Base-by-base conservation (phyloP, 108 stramenopile species). In the Aurantiochytrium sp. region DNA sequence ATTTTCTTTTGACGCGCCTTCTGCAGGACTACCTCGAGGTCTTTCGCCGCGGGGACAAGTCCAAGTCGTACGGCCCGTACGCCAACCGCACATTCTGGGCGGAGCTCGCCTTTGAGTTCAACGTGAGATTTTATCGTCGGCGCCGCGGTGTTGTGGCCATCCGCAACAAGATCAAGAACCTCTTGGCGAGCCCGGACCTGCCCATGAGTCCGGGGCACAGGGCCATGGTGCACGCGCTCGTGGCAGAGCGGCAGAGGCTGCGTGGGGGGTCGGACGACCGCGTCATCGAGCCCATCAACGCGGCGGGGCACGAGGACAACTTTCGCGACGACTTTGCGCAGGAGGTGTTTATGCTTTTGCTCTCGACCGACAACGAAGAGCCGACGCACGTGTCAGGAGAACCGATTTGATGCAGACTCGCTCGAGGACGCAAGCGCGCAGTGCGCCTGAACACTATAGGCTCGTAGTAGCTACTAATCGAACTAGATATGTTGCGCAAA, bases 151-250 rank as follows among this genome's bases (percentile, higher is more conserved):
- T 81, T 6, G 69, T 81, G 12, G 69, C 69, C 5, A 48, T 81
- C n/a, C 37, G 69, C 10, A 81, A 81, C 69, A 81, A 81, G 69
- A 48, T 81, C 45, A 81, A 81, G 30, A 48, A 48, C 69, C 37
- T 81, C 37, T 27, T 81, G 24, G 37, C 69, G 5, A n/a, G 12
- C 17, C 69, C 69, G 0, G 32, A 6, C 21, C 19, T 19, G 31
- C 59, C 59, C 32, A 52, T 15, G 50, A 52, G 50, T 15, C 50
- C 8, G 15, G 12, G 50, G 12, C 15, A 52, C 15, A 15, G 50
- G 15, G 12, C 8, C 8, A 52, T 52, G 50, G 50, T 52, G 50
- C 12, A 0, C 15, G 12, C 8, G 15, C 15, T 52, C 12, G 50
- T 15, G 12, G 50, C 50, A 8, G 50, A 15, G 1, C 50, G 50